Evolutionary conservation across 164 flowering plant species (phyloP), one percentile per base, ranked within the genome.

Genomic region (Tetracentron sinense): DNA sequence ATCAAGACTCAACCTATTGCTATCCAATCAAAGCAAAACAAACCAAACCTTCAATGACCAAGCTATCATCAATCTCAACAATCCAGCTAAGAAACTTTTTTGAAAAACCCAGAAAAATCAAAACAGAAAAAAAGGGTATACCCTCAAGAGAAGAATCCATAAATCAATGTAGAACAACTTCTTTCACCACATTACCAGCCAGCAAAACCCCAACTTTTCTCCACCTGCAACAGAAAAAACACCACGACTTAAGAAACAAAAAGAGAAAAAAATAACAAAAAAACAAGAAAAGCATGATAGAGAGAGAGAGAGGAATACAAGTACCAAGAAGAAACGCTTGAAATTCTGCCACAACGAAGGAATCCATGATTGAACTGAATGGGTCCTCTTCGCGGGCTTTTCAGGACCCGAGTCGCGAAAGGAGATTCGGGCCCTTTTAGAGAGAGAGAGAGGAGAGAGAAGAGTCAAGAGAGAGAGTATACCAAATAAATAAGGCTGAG

Each of bases 71-170:
- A 54, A 16, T n/a, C 23, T 48, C 26, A 20, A 35, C 56, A 38
- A 61, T 51, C 69, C 62, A 58, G 26, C 49, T 11, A 35, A 56
- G 7, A 47, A 64, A 46, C 8, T 10, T 8, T 16, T 38, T n/a
- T n/a, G n/a, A 38, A 38, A 50, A 62, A 16, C 31, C 26, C 46
- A 12, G 2, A 47, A 3, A 26, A 47, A 20, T 48, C 52, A 10
- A 29, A 61, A 48, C 42, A 29, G 27, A 60, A 26, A 58, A 42
- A 54, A 26, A 35, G 29, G 42, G 27, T 26, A 28, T 75, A 82
- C 89, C 85, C 44, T 75, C 75, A 53, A 64, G 71, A 62, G 81
- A 66, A 58, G 82, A 74, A 67, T 74, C 84, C 81, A 77, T 77
- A 21, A 66, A 22, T 64, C 48, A 60, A 66, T 26, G 59, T 31